Base-by-base conservation (phyloP, 192 early-diverging fungal genomes). In the Powellomyces hirtus region DNA sequence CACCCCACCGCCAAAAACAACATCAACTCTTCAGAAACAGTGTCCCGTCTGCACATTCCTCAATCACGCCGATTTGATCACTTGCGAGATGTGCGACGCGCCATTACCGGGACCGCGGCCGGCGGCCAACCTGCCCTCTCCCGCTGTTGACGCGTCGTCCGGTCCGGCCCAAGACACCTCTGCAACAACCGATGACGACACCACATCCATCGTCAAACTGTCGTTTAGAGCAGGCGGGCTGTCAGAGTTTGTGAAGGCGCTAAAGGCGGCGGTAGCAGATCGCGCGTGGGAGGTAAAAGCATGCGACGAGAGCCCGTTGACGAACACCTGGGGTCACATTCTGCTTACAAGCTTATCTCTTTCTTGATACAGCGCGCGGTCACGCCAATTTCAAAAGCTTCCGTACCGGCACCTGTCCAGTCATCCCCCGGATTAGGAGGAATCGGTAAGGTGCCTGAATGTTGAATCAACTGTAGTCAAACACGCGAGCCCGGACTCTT, bases 41-140 rank as follows among this genome's bases (percentile, higher is more conserved):
- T 97, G 95, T 67, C 82, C 86, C 5, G 73, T 75, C 0, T 97
- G 95, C 67, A 97, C 95, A 20, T 97, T 95, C 68, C 77, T 91
- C 42, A 97, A 97, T 71, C 91, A 94, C 72, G 74, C 84, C 1
- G 88, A 86, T 63, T 87, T 93, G 86, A 71, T 76, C 7, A 76
- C 76, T 14, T 97, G 95, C 73, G 93, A 97, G 62, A 89, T 95
- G 66, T 97, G 95, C 75, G 89, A 86, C 22, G 74, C 84, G 3
- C 73, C 88, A 63, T 81, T 97, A 22, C 69, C 64, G 10, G 62
- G 40, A n/a, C 11, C 40, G 40, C 11, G n/a, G n/a, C n/a, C n/a
- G n/a, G n/a, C n/a, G n/a, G n/a, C n/a, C n/a, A n/a, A n/a, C n/a
- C n/a, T n/a, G n/a, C n/a, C n/a, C n/a, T n/a, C n/a, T n/a, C n/a